Base-by-base conservation (phyloP, 1,139 yeast species). In the Suhomyces anneliseae region DNA sequence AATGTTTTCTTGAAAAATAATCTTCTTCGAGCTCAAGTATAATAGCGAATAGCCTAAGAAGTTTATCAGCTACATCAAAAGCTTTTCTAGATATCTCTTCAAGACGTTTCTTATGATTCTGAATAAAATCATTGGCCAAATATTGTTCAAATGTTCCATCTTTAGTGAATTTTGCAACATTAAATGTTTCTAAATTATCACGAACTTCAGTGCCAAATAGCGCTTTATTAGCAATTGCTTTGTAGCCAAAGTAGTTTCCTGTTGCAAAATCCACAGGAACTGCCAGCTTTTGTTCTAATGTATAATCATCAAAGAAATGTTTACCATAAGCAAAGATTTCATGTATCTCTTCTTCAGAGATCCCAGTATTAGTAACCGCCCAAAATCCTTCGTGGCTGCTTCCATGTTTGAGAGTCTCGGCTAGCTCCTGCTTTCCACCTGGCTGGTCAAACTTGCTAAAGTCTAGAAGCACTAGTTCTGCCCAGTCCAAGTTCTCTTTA, bases 191-290 rank as follows among this genome's bases (percentile, higher is more conserved):
- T 7, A 64, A 59, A 43, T 67, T 64, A 44, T 68, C 72, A 19
- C 48, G 52, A 2, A 68, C 66, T 2, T 61, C 59, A 1, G 69
- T 65, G 5, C 63, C 66, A 48, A 66, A 64, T 12, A 65, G 57
- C 6, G 54, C 53, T 50, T 65, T 63, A 36, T 57, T 60, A 4
- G 65, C 68, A 15, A 53, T 55, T 5, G 58, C 54, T 46, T 67
- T 66, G 55, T 64, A 68, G 1, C 71, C 71, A 51, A 67, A 66
- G 49, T 68, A 68, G 43, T 68, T 65, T 0, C 71, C 72, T 4
- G 53, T 53, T 7, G 55, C 55, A 43, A 68, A 66, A 47, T 68
- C 66, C 15, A 62, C 68, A 29, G 53, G 54, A 27, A 62, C 59
- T 7, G 57, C 55, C 32, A 44, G 44, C 49, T 68, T 68, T 44